phyloP scores from a whole-genome alignment of 148 eudicot species.

The Suaeda aralocaspica region DNA sequence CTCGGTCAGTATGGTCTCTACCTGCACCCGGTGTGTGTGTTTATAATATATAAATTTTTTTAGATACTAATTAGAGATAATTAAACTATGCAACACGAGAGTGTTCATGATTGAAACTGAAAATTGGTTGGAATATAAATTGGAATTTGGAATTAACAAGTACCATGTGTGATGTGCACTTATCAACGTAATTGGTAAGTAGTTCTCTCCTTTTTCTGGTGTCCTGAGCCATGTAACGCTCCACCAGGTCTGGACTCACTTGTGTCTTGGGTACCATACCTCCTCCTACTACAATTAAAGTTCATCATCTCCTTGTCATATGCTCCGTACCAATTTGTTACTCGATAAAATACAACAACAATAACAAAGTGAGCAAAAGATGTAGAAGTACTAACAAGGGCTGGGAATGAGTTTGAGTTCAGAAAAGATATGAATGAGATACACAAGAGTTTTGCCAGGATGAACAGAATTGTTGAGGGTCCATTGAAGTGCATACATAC shows the following conservation, averaged over 20 bases:
- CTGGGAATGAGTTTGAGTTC: constrained; percentile 59
- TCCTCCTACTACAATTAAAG: constrained; percentile 34
- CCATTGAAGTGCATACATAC: constrained; percentile 80
- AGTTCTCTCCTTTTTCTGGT: constrained; percentile 52
- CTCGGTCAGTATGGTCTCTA: constrained; percentile 80
- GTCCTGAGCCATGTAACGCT: constrained; percentile 47
- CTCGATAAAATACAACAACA: neutral
- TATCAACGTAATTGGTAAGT: constrained; percentile 52
- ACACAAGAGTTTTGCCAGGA: constrained; percentile 35
- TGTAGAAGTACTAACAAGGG: constrained; percentile 47
- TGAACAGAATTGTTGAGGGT: constrained; percentile 37
- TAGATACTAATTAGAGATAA: no score
- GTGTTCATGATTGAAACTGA: no score
- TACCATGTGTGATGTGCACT: constrained; percentile 57
- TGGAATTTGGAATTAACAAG: constrained; percentile 32
- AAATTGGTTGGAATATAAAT: neutral
- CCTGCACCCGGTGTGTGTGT: no score
- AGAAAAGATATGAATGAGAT: constrained; percentile 76
- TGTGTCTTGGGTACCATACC: constrained; percentile 61
- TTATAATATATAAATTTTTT: no score
- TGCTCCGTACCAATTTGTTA: no score
- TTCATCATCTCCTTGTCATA: no score
- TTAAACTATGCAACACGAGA: no score
- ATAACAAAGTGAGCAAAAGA: neutral
- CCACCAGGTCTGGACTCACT: constrained; percentile 62